Base-by-base conservation (phyloP, 768 basidiomycete genomes). In the Strobilomyces echinocephalus region DNA sequence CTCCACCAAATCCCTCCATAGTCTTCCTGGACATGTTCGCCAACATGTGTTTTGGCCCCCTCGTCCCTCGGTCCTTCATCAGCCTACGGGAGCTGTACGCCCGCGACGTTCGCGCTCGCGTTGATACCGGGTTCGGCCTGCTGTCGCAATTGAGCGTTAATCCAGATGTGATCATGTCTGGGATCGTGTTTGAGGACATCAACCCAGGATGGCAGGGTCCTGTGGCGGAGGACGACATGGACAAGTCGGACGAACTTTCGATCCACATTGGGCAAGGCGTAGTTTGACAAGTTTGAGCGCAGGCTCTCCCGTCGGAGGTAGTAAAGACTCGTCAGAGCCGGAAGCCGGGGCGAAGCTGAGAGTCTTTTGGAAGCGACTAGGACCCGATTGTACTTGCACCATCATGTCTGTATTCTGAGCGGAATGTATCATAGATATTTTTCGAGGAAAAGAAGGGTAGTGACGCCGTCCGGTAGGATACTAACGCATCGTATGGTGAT, bases 31-130 rank as follows among this genome's bases (percentile, higher is more conserved):
- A 8, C 9, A 11, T 18, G 0, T 41, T 39, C 4, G 4, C 3
- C 8, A 14, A 10, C 18, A 16, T 45, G 1, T 1, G 11, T n/a
- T 10, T 58, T 12, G 41, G n/a, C 26, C 28, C 39, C 3, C 24
- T 50, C 5, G 10, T 35, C 3, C 59, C 59, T 5, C 47, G 53
- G 1, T 58, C 58, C 40, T 49, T 60, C 26, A 49, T 52, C 21
- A 31, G 24, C n/a, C 4, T 58, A 0, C 53, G 59, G 5, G 36
- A 39, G 18, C 7, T 55, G 10, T 50, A 31, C 12, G 47, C 36
- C 2, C 33, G 8, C 0, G 49, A 35, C 12, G 1, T 42, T 5
- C 10, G 11, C 18, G 15, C 28, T 7, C 8, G 34, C 8, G 9
- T 35, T 9, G 52, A 53, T 20, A 35, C 30, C 5, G 46, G 45